Base-by-base conservation (phyloP, 768 basidiomycete species). In the Leucosporidium yakuticum region DNA sequence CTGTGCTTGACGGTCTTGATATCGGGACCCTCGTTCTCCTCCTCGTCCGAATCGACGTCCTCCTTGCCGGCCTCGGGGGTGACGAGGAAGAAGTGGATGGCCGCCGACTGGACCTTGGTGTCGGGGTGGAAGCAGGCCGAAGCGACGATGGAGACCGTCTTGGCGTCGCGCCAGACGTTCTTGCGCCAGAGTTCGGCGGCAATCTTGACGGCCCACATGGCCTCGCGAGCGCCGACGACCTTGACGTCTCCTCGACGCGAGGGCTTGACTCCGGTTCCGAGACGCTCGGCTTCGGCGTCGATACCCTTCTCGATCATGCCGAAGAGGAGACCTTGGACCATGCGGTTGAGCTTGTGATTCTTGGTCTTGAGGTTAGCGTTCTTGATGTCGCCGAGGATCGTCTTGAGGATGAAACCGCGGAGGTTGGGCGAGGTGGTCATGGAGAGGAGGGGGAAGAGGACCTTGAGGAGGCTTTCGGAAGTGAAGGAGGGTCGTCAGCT, bases 51-150 rank as follows among this genome's bases (percentile, higher is more conserved):
- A 50, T 86, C 86, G 63, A 83, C 83, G 25, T 87, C 86, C 53
- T 91, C 79, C 56, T 78, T 77, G 36, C 51, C 68, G 56, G 59
- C 51, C 36, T 69, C 74, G 56, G 80, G 90, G 64, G 84, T 85
- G 7, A 91, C 91, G n/a, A 99, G 85, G 82, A 98, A 99, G 81
- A 97, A 99, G 80, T 97, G 92, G 21, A 94, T 80, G 1, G 93
- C 90, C 3, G 92, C 92, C 68, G 86, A 91, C 78, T 97, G 94
- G 0, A 98, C 96, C 79, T 98, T 98, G 62, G 87, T 83, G 50
- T 88, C 85, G 29, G 96, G 93, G 78, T 99, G 95, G 77, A 92
- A 90, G 78, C 92, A 95, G 9, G 91, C 95, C 50, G 91, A 82
- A 0, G 91, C 86, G 72, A 95, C 84, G 76, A 99, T 94, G 11